A percentile compares a stretch with the other conserved stretches of the same genome.
phyloP scores from a whole-genome alignment of 306 rosid genomes.

The Vigna angularis region DNA sequence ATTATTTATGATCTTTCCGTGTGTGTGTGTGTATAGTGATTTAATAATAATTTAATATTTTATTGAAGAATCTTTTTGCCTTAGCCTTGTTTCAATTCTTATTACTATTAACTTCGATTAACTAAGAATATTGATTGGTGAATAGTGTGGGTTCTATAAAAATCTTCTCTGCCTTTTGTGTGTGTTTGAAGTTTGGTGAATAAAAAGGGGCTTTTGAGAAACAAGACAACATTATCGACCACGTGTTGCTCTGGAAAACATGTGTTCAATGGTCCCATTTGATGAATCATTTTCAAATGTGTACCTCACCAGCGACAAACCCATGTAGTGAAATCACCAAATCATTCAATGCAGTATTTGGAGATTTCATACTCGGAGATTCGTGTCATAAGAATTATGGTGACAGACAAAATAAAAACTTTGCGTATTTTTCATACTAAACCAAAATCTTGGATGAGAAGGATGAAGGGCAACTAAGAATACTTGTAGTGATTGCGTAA shows the following conservation, averaged over 20 bases:
- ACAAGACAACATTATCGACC: slow-evolving; percentile 35
- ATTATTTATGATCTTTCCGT: too few relatives aligned
- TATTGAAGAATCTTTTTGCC: not conserved
- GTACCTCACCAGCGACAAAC: not conserved
- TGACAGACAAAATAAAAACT: not conserved
- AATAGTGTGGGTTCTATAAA: not conserved
- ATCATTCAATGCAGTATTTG: not conserved
- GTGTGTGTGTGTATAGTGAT: too few relatives aligned
- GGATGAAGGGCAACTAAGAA: not conserved
- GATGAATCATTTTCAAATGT: slow-evolving; percentile 23
- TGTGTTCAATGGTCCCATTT: slow-evolving; percentile 38
- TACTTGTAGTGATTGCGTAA: not conserved
- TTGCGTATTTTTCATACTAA: not conserved
- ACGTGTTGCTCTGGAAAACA: slow-evolving; percentile 42
- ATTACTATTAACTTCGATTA: too few relatives aligned
- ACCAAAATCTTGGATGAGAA: not conserved
- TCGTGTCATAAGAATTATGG: not conserved
- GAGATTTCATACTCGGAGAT: slow-evolving; percentile 10
- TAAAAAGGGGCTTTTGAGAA: slow-evolving; percentile 17
- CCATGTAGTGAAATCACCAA: slow-evolving; percentile 9
- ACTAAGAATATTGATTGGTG: not conserved
- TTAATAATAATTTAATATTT: too few relatives aligned
- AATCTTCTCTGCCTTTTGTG: not conserved
- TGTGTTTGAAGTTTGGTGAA: not conserved
- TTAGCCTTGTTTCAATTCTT: not conserved